Percentiles rank a stretch among this genome's conserved stretches.
These are phyloP conservation scores for Nicotiana attenuata DNA, from an alignment of 257 asterid species.

Conservation along the genomic window DNA sequence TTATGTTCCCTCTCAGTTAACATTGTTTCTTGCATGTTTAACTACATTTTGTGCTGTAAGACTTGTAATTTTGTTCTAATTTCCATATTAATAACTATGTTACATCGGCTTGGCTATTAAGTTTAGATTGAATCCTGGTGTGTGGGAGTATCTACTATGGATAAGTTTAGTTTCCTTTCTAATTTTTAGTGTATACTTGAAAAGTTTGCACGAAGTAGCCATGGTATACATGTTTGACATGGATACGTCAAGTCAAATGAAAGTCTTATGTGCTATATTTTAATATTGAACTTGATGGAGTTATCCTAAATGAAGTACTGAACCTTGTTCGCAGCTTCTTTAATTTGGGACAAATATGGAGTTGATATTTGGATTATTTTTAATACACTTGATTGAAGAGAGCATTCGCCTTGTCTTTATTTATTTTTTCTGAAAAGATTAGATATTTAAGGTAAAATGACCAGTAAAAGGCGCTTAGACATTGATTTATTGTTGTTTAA, in stretches of 20 bases:
- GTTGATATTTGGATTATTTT: too few species aligned
- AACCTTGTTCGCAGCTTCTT: neutral
- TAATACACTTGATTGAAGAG: neutral
- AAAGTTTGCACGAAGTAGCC: neutral
- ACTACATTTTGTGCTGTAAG: neutral
- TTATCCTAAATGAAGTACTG: neutral
- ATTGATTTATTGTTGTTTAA: neutral
- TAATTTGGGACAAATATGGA: neutral
- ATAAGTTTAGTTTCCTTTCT: neutral
- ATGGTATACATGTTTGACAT: neutral
- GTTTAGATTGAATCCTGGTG: neutral
- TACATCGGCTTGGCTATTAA: neutral
- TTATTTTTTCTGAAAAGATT: neutral
- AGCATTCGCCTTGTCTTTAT: neutral
- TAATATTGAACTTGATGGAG: neutral
- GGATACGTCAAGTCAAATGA: neutral
- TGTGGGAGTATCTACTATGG: neutral
- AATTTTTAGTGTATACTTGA: neutral
- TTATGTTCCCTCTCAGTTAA: conserved; percentile 12
- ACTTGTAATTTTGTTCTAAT: neutral
- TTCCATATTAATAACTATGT: conserved; percentile 1
- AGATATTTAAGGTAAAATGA: neutral
- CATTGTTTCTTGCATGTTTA: neutral
- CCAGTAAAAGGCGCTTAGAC: neutral
- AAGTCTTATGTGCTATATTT: neutral